Base-by-base conservation (phyloP, 331 rosid genomes). In the Stylosanthes scabra region DNA sequence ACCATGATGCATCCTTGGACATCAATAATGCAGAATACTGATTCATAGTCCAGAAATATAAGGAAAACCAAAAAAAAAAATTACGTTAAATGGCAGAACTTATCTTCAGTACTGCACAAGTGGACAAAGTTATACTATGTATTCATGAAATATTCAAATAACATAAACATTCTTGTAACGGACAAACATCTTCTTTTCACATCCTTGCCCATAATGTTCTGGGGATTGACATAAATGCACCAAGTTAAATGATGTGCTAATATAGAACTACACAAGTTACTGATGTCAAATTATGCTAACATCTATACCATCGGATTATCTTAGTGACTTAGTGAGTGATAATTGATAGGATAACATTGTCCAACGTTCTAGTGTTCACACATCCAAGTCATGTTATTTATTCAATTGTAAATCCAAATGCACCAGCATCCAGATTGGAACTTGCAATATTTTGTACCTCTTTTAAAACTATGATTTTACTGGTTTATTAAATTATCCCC, bases 61-160 rank as follows among this genome's bases (percentile, higher is more conserved):
- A 47, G 50, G 45, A 50, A 54, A 46, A 72, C 39, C 59, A 64
- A 63, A 55, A 34, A 63, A 55, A 34, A 6, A 34, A 6, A 50
- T 63, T 57, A 63, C 29, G 50, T 44, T 42, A 31, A 70, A 50
- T 66, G 57, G 62, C 11, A 66, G 39, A 66, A 67, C 64, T 60
- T 66, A n/a, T 74, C 69, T 72, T 59, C 65, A 77, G 37, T 60
- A 63, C 44, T 60, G 68, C 63, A 41, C 28, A 49, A 54, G 63
- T 28, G 50, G 55, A 37, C 34, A 40, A 15, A 64, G 63, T 37
- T 41, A 49, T 66, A 52, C 70, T 5, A 29, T 16, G 15, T 29
- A 41, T 34, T 11, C 9, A 28, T 20, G 31, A 44, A 45, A 55
- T 64, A 41, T 66, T 77, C 50, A 54, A 46, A 56, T 20, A 15